phyloP scores from a whole-genome alignment of 2,329 filamentous ascomycete genomes.

The Botryosphaeria agaves region DNA sequence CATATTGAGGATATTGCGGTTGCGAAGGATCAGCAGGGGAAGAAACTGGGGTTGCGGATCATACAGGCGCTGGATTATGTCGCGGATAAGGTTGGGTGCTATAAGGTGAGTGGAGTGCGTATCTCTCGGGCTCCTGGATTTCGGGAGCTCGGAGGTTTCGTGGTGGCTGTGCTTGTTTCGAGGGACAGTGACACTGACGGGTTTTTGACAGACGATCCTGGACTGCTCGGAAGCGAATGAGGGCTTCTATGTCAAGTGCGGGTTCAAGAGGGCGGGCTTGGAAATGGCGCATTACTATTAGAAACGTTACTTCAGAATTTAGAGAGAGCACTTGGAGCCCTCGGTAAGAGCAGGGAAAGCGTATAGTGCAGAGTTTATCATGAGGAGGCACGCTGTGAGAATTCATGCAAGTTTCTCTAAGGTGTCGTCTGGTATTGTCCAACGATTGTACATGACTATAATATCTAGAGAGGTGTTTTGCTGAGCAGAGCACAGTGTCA shows the following conservation, averaged over 20 bases:
- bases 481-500: too few relatives aligned
- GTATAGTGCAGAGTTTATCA: too few relatives aligned
- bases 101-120: conserved; percentile 42
- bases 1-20: conserved; percentile 98
- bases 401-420: too few relatives aligned
- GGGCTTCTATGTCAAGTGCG: conserved; percentile 96
- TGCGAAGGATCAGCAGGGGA: conserved; percentile 86
- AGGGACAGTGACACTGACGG: neutral
- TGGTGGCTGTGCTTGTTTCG: neutral
- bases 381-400: too few relatives aligned
- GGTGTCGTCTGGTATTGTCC: too few relatives aligned
- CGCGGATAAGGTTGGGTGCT: conserved; percentile 77
- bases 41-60: conserved; percentile 82
- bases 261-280: conserved; percentile 76
- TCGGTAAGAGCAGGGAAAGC: too few relatives aligned
- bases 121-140: neutral
- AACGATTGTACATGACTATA: too few relatives aligned
- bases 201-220: conserved; percentile 52
- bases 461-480: too few relatives aligned
- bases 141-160: neutral
- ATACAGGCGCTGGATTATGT: conserved; percentile 89
- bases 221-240: conserved; percentile 95
- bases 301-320: too few relatives aligned
- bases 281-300: conserved; percentile 92
- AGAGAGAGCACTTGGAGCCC: too few relatives aligned